Evolutionary conservation across 1,284 basidiomycete genomes (phyloP), one percentile per base, ranked within the genome.

Genomic region (Papiliotrema laurentii): DNA sequence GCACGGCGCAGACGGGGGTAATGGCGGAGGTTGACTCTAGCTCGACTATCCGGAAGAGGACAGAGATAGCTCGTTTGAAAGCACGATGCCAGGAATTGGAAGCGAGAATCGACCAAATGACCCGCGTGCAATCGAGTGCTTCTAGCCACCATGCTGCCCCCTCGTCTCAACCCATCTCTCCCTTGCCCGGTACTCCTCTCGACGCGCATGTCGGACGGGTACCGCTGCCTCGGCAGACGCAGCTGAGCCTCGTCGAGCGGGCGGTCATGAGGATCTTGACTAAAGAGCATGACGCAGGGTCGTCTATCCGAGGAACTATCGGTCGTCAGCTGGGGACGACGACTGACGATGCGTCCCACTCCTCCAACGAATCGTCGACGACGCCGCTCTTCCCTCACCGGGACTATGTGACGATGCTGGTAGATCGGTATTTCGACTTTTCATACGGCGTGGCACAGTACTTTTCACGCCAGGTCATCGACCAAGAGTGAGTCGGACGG

Each of bases 81-180:
- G 40, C n/a, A 16, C 40, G 40, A 28, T 42, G 40, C 28, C 24
- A 28, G 26, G 25, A 42, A 26, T 26, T 42, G 9, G 40, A 42
- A 18, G 25, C 16, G 5, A n/a, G 19, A 5, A n/a, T 39, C 37
- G 24, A 3, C 19, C 4, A n/a, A 21, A 6, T 5, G 24, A 42
- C 11, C 24, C 40, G n/a, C 40, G 16, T 16, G 24, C 40, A 26
- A 4, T 14, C n/a, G n/a, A 40, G 24, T 22, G 7, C 40, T 5
- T 14, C 24, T 9, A 16, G 25, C 5, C 40, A 4, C 13, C 40
- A 11, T 42, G 10, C 35, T 37, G 35, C 19, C 19, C 18, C 13
- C 19, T 18, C 7, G 18, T 9, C 35, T 37, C 19, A 9, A 7
- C 18, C 18, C 35, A 31, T 19, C 11, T 11, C 35, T 7, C 9